Base-by-base conservation (phyloP, 371 early-diverging fungal genomes). In the Choanephora cucurbitarum region DNA sequence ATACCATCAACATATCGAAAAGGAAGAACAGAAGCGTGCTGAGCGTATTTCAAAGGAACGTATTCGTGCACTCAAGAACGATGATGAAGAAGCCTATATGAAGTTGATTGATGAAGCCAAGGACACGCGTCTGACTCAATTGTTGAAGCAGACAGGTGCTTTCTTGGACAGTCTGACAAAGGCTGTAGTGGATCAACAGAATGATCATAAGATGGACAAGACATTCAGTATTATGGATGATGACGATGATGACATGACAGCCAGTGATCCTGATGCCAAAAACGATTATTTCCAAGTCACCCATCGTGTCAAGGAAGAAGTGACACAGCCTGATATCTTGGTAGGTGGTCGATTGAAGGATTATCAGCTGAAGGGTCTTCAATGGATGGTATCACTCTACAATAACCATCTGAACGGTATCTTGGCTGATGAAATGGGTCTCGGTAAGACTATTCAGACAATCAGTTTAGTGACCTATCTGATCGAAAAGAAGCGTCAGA, bases 351-450 rank as follows among this genome's bases (percentile, higher is more conserved):
- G 64, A 31, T 77, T 99, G 44, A 95, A 99, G 71, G 97, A 96
- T 8, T 99, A 99, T 75, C 99, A 99, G 73, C 52, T 99, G 66
- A 95, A 93, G 67, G 99, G 99, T 44, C 79, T 99, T 2, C 91
- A 99, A 76, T 99, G 99, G 99, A 95, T 99, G 90, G 87, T 95
- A 5, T 94, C 96, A 8, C 76, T 99, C 24, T 98, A 97, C 80
- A 95, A 97, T 68, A 98, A 97, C 65, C 81, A 90, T 28, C 75
- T 95, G 56, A 96, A 96, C 67, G 99, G 99, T 37, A 99, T 99
- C 52, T 67, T 99, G 58, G 98, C 99, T 5, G 99, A 99, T 74
- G 99, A 99, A 77, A 99, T 99, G 99, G 96, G 97, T 44, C 74
- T 97, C 19, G 97, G 96, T 37, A 95, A 97, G 75, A 96, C 97